A percentile compares a stretch with the other conserved stretches of the same genome.
Evolutionary conservation across 2,329 filamentous ascomycete genomes (phyloP).

Genomic region (Biscogniauxia sp.): DNA sequence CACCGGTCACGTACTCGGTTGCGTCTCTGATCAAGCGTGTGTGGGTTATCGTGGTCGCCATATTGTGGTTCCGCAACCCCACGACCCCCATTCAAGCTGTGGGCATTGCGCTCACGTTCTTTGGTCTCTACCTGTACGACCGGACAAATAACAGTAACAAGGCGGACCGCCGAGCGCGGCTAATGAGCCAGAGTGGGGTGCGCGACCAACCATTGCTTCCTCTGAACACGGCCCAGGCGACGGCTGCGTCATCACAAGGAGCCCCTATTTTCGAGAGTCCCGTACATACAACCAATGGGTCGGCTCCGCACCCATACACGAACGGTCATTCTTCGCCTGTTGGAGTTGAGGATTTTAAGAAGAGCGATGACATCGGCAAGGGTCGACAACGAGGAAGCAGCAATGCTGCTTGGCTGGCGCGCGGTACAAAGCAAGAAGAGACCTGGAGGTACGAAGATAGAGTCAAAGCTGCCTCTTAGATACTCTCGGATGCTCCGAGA

Average conservation of each 20-base stretch:
- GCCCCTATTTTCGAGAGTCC: slow-evolving; percentile 39
- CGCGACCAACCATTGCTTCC: slow-evolving; percentile 61
- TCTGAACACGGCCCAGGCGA: slow-evolving; percentile 48
- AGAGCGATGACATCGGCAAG: slow-evolving; percentile 48
- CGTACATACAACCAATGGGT: slow-evolving; percentile 26
- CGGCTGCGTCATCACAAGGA: slow-evolving; percentile 31
- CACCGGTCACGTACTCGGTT: slow-evolving; percentile 95
- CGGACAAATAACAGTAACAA: slow-evolving; percentile 85
- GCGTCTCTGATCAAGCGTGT: slow-evolving; percentile 95
- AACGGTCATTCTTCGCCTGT: slow-evolving; percentile 43
- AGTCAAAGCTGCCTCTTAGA: slow-evolving; percentile 23
- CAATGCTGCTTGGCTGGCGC: slow-evolving; percentile 64
- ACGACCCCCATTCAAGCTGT: slow-evolving; percentile 80
- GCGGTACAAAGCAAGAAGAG: slow-evolving; percentile 81
- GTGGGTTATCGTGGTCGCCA: slow-evolving; percentile 91
- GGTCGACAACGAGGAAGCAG: slow-evolving; percentile 43
- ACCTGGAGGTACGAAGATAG: slow-evolving; percentile 65
- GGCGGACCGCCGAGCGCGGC: slow-evolving; percentile 76
- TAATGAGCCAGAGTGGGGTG: slow-evolving; percentile 51
- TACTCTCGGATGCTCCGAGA: slow-evolving; percentile 7
- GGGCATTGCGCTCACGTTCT: slow-evolving; percentile 84
- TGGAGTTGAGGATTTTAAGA: slow-evolving; percentile 51
- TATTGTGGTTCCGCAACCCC: slow-evolving; percentile 91
- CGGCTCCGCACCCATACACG: slow-evolving; percentile 40
- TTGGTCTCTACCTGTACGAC: slow-evolving; percentile 94